Base-by-base conservation (phyloP, 352 stramenopile species). In the Phytophthora colocasiae region DNA sequence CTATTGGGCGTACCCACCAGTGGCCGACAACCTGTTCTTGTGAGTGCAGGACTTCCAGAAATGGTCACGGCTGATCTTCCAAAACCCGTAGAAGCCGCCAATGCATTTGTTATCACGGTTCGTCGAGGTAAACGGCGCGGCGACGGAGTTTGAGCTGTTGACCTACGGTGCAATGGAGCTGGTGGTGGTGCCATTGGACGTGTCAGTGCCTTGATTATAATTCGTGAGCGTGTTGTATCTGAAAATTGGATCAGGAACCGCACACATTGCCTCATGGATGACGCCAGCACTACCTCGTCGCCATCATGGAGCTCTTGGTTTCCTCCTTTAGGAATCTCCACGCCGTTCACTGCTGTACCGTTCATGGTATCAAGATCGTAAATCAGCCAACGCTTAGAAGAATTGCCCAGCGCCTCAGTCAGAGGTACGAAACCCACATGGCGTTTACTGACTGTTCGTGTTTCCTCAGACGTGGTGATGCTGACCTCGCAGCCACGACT, bases 321-420 rank as follows among this genome's bases (percentile, higher is more conserved):
- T n/a, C 78, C 75, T 51, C 83, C 81, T 10, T 71, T 68, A 14
- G 76, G 60, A 1, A 93, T 41, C 29, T 89, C 79, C 32, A 85
- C 73, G 62, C 85, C 85, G 47, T 94, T 96, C 29, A 94, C 74
- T 12, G 78, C 77, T 27, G 88, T 96, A 29, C 88, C 88, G 63
- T 96, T 93, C 66, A 91, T 84, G 2, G 84, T 90, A 38, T 90
- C 78, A 17, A 94, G 69, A 48, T 96, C 88, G 50, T 93, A 86
- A 22, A 96, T 70, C 34, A 94, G 65, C 88, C 88, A 96, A 26
- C 78, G 80, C 12, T 64, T 39, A 48, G 22, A 34, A 50, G 57
- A 40, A n/a, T 41, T 45, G 4, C 46, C 34, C 53, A 60, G 32
- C 36, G 57, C 59, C 47, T 75, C 69, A 0, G 53, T 71, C 27